A percentile compares a stretch with the other conserved stretches of the same genome.
These are phyloP conservation scores for Cladosporium austrohemisphaericum DNA, from an alignment of 2,329 filamentous ascomycete genomes.

Conservation along the genomic window DNA sequence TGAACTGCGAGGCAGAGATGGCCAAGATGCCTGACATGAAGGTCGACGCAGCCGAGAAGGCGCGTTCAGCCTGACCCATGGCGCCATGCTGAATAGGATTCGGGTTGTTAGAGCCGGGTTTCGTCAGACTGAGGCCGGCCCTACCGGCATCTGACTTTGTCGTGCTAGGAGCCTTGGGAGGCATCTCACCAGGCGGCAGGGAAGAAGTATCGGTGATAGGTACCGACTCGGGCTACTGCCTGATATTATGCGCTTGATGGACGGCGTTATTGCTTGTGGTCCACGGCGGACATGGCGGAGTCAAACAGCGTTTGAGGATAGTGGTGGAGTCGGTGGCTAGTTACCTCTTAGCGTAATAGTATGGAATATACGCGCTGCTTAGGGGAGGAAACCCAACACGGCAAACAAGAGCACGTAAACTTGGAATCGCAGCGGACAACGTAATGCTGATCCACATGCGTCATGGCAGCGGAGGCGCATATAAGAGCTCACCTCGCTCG, in stretches of 20 bases:
- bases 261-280: slow-evolving; percentile 2
- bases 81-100: slow-evolving; percentile 43
- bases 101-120: slow-evolving; percentile 39
- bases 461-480: background rate
- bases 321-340: slow-evolving; percentile 5
- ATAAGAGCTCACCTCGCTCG: background rate
- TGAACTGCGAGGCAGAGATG: slow-evolving; percentile 65
- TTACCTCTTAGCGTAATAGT: slow-evolving; percentile 6
- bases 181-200: background rate
- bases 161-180: slow-evolving; percentile 1
- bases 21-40: slow-evolving; percentile 49
- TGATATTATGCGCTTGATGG: background rate
- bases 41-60: slow-evolving; percentile 48
- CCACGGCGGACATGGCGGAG: slow-evolving; percentile 3
- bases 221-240: slow-evolving; percentile 2
- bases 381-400: too few relatives aligned
- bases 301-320: background rate
- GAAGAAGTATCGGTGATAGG: background rate
- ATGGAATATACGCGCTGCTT: background rate
- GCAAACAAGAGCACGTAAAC: background rate
- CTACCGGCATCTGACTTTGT: slow-evolving; percentile 12
- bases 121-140: slow-evolving; percentile 35
- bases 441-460: background rate
- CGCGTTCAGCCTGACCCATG: slow-evolving; percentile 47
- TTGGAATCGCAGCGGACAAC: background rate